Base-by-base conservation (phyloP, 768 basidiomycete species). In the Tricholoma furcatifolium region DNA sequence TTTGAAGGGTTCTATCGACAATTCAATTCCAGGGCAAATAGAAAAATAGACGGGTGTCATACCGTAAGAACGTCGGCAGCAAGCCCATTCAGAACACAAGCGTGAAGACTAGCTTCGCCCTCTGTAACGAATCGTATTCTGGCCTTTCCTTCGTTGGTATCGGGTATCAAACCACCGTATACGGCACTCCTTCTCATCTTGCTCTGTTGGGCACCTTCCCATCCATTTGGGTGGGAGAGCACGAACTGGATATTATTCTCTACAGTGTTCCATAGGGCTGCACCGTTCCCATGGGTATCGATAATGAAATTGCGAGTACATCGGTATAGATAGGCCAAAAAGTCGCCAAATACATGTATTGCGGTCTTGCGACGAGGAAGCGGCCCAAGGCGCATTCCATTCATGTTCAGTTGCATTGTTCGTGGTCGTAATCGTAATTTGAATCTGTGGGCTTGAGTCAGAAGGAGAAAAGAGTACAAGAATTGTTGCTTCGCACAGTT, bases 241-340 rank as follows among this genome's bases (percentile, higher is more conserved):
- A 91, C 87, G 55, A 91, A 81, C 61, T 91, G 85, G 42, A 88
- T 78, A 61, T 85, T 77, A 41, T 77, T 63, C 62, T 89, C 87
- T 23, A 90, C 81, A 3, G 82, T 75, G n/a, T 78, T 79, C 86
- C 88, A 90, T 1, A 91, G 67, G 18, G 77, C 71, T 18, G 71
- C 70, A 0, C 88, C 88, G 55, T 86, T 85, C n/a, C 87, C 88
- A 60, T 91, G 87, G n/a, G 88, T 91, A 57, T 91, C 87, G 54
- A 75, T 77, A 67, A 91, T 88, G 67, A 90, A 91, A 35, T 75
- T 82, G 43, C 80, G 80, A 6, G 88, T 89, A 68, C 88, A 91
- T 46, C 70, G 74, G 67, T 83, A 89, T 45, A 90, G 76, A 68
- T 90, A 91, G 11, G 77, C 75, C 8, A 91, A 78, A 65, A 86